Evolutionary conservation across 2,329 filamentous ascomycete species (phyloP).

Genomic region (Didymella arachidicola): DNA sequence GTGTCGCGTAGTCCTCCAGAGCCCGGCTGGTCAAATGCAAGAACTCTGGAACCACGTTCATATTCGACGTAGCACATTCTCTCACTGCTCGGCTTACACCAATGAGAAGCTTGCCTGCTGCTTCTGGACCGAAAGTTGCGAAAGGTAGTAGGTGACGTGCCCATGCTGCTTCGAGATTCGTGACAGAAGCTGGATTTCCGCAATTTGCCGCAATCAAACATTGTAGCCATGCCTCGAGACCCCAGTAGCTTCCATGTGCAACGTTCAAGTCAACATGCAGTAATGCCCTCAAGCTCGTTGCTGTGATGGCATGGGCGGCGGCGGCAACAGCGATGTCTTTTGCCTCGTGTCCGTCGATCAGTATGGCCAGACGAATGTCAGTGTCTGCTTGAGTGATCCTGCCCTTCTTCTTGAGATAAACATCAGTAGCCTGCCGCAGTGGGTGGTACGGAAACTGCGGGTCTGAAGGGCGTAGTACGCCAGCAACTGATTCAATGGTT

Average conservation of each 20-base stretch:
- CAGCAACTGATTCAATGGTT: slow-evolving; percentile 35
- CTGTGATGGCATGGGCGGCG: slow-evolving; percentile 40
- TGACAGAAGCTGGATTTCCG: slow-evolving; percentile 32
- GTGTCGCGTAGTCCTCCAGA: slow-evolving; percentile 30
- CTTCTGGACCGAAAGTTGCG: slow-evolving; percentile 30
- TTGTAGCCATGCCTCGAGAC: slow-evolving; percentile 39
- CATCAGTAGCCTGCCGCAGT: slow-evolving; percentile 36
- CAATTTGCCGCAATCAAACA: slow-evolving; percentile 42
- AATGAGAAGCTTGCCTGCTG: slow-evolving; percentile 36
- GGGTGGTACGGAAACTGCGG: slow-evolving; percentile 34
- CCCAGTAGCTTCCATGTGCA: slow-evolving; percentile 39
- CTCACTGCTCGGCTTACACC: slow-evolving; percentile 32
- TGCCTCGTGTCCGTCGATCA: slow-evolving; percentile 32
- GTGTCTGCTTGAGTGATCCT: slow-evolving; percentile 35
- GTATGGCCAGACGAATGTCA: slow-evolving; percentile 31
- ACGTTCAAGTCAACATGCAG: slow-evolving; percentile 38
- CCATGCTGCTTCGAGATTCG: slow-evolving; percentile 40
- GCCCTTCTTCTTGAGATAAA: slow-evolving; percentile 44
- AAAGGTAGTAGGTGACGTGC: slow-evolving; percentile 37
- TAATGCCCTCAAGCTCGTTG: slow-evolving; percentile 30
- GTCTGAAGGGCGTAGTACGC: slow-evolving; percentile 35
- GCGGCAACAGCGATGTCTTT: slow-evolving; percentile 44
- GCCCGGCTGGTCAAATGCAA: slow-evolving; percentile 30
- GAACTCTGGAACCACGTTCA: slow-evolving; percentile 37
- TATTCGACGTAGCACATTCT: slow-evolving; percentile 22